These are phyloP conservation scores for Naganishia sp. DNA, from an alignment of 1,284 basidiomycete genomes.

Conservation along the genomic window DNA sequence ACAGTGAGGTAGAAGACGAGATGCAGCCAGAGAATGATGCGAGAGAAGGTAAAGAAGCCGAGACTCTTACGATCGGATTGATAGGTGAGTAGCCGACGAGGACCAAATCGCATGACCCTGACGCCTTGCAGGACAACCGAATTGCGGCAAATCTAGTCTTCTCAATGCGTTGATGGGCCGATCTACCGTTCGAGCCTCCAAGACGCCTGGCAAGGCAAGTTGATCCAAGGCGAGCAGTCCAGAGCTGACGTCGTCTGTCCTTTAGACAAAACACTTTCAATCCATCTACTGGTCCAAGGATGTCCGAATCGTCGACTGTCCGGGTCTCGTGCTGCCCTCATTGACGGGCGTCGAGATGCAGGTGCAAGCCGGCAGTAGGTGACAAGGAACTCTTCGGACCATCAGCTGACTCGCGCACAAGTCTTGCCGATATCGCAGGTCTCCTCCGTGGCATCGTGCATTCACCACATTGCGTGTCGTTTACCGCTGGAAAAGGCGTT, in stretches of 20 bases:
- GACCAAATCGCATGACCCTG: background rate
- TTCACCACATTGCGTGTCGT: constrained; percentile 66
- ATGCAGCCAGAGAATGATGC: constrained; percentile 42
- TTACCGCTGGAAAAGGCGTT: constrained; percentile 77
- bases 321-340: constrained; percentile 79
- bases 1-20: constrained; percentile 40
- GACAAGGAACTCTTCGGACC: background rate
- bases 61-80: constrained; percentile 75
- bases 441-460: constrained; percentile 73
- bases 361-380: constrained; percentile 55
- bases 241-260: constrained; percentile 1
- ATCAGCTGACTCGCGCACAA: constrained; percentile 46
- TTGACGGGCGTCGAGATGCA: constrained; percentile 77
- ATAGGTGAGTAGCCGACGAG: constrained; percentile 61
- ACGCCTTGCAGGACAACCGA: constrained; percentile 72
- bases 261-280: constrained; percentile 87
- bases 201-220: constrained; percentile 77
- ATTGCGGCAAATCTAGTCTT: constrained; percentile 88
- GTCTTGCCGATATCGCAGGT: constrained; percentile 87
- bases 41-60: constrained; percentile 50
- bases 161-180: constrained; percentile 85
- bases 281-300: constrained; percentile 82
- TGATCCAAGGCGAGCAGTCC: background rate
- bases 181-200: constrained; percentile 78
- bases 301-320: constrained; percentile 80